Conservation (phyloP, 2,329 filamentous ascomycete genomes). For the Diaporthe citrichinensis region DNA sequence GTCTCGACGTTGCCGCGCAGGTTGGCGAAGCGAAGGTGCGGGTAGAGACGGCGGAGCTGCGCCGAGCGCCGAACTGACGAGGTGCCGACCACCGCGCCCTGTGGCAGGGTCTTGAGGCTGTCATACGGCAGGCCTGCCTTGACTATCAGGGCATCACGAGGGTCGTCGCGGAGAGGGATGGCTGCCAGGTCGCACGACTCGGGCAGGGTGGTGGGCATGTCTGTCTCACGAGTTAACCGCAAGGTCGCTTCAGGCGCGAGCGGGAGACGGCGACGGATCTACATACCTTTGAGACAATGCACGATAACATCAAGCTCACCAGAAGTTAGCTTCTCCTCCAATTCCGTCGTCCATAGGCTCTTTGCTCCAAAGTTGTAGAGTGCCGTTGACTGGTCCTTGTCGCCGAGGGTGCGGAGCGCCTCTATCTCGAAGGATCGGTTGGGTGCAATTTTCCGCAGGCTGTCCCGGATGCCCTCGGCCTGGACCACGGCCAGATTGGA, state of each 20-base stretch:
- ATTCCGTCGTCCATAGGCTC: constrained; percentile 16
- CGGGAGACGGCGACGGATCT: too few relatives aligned
- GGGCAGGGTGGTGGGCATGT: constrained; percentile 17
- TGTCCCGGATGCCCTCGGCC: constrained; percentile 12
- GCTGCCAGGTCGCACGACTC: constrained; percentile 2
- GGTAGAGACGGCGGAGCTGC: background rate
- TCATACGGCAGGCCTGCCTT: constrained; percentile 8
- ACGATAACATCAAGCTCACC: constrained; percentile 7
- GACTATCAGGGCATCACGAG: constrained; percentile 19
- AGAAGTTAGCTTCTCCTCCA: constrained; percentile 7
- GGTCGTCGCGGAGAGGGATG: background rate
- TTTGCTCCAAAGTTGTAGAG: constrained; percentile 18
- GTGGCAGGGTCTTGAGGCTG: constrained; percentile 3
- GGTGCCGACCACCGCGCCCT: constrained; percentile 2
- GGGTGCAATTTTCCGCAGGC: constrained; percentile 11
- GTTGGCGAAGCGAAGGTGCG: background rate
- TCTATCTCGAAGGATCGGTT: constrained; percentile 14
- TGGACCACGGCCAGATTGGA: constrained; percentile 20
- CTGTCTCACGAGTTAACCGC: background rate
- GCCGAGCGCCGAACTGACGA: constrained; percentile 17
- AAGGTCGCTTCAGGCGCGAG: background rate
- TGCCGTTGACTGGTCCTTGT: constrained; percentile 18
- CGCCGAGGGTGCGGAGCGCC: constrained; percentile 11
- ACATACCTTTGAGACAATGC: constrained; percentile 5
- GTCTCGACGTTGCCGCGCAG: constrained; percentile 22